Evolutionary conservation across 208 protist genomes (phyloP).

Genomic region (Trichomonas gallinae): DNA sequence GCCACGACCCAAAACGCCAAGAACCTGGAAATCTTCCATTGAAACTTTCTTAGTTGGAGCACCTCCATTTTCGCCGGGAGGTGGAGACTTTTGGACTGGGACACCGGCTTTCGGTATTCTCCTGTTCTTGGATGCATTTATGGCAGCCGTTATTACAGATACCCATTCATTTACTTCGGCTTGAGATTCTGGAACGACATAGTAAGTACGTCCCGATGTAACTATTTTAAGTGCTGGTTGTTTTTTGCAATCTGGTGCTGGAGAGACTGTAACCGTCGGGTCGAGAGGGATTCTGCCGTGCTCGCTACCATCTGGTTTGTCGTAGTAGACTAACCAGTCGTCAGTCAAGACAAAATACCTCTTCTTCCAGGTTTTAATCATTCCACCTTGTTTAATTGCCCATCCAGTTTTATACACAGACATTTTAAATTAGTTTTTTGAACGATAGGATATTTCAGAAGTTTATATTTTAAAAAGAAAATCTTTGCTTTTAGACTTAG

Average conservation of each 20-base stretch:
- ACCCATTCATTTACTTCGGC: neutral
- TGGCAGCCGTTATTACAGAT: neutral
- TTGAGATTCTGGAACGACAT: neutral
- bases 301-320: neutral
- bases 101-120: neutral
- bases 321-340: neutral
- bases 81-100: neutral
- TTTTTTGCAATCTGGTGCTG: neutral
- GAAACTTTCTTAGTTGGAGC: neutral
- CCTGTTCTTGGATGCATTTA: neutral
- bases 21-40: neutral
- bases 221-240: neutral
- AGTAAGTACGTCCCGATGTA: neutral
- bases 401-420: constrained; percentile 17
- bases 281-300: neutral
- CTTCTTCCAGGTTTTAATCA: constrained; percentile 27
- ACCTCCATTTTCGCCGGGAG: neutral
- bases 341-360: constrained; percentile 29
- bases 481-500: too few species aligned
- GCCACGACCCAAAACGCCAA: neutral
- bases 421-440: neutral
- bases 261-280: neutral
- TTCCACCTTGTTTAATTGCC: constrained; percentile 21
- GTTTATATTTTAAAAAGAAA: too few species aligned
- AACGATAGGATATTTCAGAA: too few species aligned